Evolutionary conservation across 495 filamentous ascomycete genomes (phyloP).

Genomic region (Alectoria sarmentosa): DNA sequence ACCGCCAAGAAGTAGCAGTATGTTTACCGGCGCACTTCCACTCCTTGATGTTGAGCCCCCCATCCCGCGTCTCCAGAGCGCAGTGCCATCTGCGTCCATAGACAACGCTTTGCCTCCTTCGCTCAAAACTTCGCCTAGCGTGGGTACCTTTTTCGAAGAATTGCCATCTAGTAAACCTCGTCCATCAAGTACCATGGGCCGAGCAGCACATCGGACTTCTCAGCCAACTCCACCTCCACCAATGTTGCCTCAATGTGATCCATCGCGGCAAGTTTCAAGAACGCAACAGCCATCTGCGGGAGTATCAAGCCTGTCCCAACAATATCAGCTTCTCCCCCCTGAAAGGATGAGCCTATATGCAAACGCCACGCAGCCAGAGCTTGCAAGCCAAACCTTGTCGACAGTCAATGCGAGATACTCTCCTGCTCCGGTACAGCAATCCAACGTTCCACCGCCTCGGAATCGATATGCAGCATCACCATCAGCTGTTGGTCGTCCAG

Average conservation of each 20-base stretch:
- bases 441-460: conserved; percentile 35
- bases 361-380: conserved; percentile 33
- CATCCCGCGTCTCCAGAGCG: conserved; percentile 25
- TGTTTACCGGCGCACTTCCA: conserved; percentile 28
- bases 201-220: conserved; percentile 25
- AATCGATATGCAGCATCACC: conserved; percentile 48
- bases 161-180: conserved; percentile 60
- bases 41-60: conserved; percentile 25
- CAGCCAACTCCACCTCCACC: conserved; percentile 28
- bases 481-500: conserved; percentile 32
- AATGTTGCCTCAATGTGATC: conserved; percentile 17
- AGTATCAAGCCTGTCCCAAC: conserved; percentile 12
- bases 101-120: conserved; percentile 23
- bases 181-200: conserved; percentile 30
- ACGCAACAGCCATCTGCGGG: conserved; percentile 25
- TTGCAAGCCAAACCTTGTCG: conserved; percentile 31
- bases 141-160: conserved; percentile 76
- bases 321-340: conserved; percentile 42
- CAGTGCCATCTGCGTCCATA: conserved; percentile 15
- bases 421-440: conserved; percentile 46
- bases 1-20: conserved; percentile 57
- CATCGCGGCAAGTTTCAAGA: conserved; percentile 21
- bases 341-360: conserved; percentile 61
- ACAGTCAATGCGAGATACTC: conserved; percentile 47
- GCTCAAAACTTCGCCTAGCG: conserved; percentile 24